A percentile compares a stretch with the other conserved stretches of the same genome.
phyloP scores from a whole-genome alignment of 2,329 filamentous ascomycete species.

The Alternaria postmessia region DNA sequence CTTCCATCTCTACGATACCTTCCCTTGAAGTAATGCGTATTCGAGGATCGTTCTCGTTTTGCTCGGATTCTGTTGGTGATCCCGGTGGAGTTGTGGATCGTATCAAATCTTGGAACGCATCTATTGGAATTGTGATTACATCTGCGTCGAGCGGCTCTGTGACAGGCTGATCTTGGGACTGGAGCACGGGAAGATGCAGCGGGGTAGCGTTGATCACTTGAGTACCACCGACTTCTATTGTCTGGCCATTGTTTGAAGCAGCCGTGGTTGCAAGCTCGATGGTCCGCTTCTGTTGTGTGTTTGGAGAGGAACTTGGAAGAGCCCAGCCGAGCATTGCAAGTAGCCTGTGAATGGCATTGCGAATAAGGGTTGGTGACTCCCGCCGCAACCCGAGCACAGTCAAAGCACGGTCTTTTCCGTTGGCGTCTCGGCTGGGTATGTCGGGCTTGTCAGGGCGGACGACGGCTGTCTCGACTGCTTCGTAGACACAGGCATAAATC shows the following conservation, averaged over 20 bases:
- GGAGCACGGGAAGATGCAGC: constrained; percentile 31
- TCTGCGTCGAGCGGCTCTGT: constrained; percentile 12
- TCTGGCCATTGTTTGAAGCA: constrained; percentile 15
- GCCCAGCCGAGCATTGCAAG: constrained; percentile 40
- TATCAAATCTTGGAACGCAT: constrained; percentile 18
- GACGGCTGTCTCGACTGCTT: constrained; percentile 41
- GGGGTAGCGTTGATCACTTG: constrained; percentile 33
- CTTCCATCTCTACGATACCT: constrained; percentile 51
- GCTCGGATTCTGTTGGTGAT: constrained; percentile 34
- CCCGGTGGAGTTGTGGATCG: constrained; percentile 35
- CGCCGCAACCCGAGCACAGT: constrained; percentile 34
- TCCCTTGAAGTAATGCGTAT: constrained; percentile 51
- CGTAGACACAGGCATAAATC: constrained; percentile 37
- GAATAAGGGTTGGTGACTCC: constrained; percentile 32
- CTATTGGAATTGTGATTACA: constrained; percentile 18
- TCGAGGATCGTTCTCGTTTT: constrained; percentile 44
- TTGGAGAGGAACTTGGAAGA: constrained; percentile 7
- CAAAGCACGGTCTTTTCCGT: constrained; percentile 29
- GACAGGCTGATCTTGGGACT: constrained; percentile 6
- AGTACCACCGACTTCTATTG: constrained; percentile 28
- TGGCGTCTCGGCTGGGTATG: constrained; percentile 33
- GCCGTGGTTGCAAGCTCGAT: constrained; percentile 1
- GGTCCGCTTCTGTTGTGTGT: constrained; percentile 5
- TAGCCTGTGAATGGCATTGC: constrained; percentile 32
- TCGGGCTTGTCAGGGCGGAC: constrained; percentile 44